A percentile compares a stretch with the other conserved stretches of the same genome.
Evolutionary conservation across 2,329 filamentous ascomycete genomes (phyloP).

Genomic region (Verticillium longisporum): DNA sequence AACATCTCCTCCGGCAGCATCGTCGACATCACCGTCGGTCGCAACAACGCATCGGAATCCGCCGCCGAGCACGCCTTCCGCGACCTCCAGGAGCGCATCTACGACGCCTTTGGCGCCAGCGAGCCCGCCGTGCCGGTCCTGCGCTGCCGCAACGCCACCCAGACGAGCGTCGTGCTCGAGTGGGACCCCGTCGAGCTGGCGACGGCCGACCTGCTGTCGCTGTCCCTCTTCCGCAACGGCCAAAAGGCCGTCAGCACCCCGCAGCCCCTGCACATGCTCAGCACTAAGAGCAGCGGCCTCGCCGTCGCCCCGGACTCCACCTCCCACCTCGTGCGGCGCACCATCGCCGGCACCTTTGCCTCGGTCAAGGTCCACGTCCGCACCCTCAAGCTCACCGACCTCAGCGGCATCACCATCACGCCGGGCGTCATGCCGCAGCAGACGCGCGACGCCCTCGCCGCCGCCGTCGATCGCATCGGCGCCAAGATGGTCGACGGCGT

Average conservation of each 20-base stretch:
- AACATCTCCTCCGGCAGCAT: conserved; percentile 96
- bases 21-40: conserved; percentile 91
- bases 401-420: conserved; percentile 91
- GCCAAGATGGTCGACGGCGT: conserved; percentile 87
- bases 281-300: conserved; percentile 93
- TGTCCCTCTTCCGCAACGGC: conserved; percentile 90
- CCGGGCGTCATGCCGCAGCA: conserved; percentile 74
- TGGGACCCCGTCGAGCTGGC: conserved; percentile 95
- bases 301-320: conserved; percentile 96
- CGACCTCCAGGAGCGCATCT: conserved; percentile 82
- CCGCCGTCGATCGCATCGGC: conserved; percentile 79
- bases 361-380: conserved; percentile 79
- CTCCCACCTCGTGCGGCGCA: conserved; percentile 88
- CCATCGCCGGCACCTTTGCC: conserved; percentile 78
- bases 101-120: conserved; percentile 73
- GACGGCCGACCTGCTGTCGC: conserved; percentile 81
- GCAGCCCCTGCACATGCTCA: conserved; percentile 76
- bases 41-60: conserved; percentile 74
- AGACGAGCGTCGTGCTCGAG: conserved; percentile 96
- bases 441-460: conserved; percentile 64
- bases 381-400: conserved; percentile 98
- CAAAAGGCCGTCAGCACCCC: conserved; percentile 96
- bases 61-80: conserved; percentile 71
- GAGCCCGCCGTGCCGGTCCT: conserved; percentile 73
- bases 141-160: conserved; percentile 92